Base-by-base conservation (phyloP, 495 filamentous ascomycete genomes). In the Letharia columbiana region DNA sequence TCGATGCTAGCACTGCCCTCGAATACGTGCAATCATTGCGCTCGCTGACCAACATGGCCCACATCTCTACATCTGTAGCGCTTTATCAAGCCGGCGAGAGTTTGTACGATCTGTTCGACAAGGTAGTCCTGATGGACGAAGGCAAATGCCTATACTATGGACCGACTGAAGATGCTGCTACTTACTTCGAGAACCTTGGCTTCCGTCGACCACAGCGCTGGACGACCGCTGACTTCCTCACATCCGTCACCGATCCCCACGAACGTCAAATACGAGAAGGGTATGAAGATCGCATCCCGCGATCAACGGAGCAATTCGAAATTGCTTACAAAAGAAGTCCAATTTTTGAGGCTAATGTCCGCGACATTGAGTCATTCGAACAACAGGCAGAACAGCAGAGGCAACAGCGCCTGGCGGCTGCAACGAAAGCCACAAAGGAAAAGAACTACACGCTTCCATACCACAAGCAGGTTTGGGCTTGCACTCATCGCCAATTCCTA, bases 51-150 rank as follows among this genome's bases (percentile, higher is more conserved):
- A 83, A 87, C 66, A 86, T 87, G 74, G 78, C 82, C 2, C 73
- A 83, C 56, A 82, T 84, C 8, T 84, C 85, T 0, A 86, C 85
- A 0, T 70, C 80, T 8, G 85, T 90, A 44, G 85, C 86, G 13
- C 77, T 91, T 5, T 91, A 91, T 67, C 88, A 91, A 73, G 88
- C 88, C 1, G 86, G 86, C 1, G 86, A 90, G 64, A 83, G 79
- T 59, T 73, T 91, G 7, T 90, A 86, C 69, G 81, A 88, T 40
- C 77, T 86, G 3, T 90, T 89, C 66, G 87, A 90, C 69, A 90
- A 90, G 67, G 85, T 89, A 0, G 72, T 90, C 18, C 74, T 91
- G 8, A 84, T 91, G 23, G 82, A 90, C 66, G 83, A 87, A 62
- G 88, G 88, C 10, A 81, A 80, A 61, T 84, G 84, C 63, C 78